Percentiles rank a stretch among this genome's conserved stretches.
These are phyloP conservation scores for Cantharellus cinnabarinus DNA, from an alignment of 768 basidiomycete species.

Conservation along the genomic window DNA sequence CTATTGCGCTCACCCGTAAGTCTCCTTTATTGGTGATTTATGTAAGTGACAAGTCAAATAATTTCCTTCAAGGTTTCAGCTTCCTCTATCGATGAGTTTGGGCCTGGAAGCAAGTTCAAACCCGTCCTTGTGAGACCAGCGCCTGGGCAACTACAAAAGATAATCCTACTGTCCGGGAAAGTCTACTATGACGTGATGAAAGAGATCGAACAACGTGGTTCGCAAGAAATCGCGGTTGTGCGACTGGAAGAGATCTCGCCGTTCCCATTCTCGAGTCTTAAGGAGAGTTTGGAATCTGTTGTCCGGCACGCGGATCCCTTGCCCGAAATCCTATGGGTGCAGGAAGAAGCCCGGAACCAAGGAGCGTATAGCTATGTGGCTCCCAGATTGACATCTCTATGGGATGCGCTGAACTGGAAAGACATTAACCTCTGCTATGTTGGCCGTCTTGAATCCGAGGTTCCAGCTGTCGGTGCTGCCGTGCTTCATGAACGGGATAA, in stretches of 20 bases:
- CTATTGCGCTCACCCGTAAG: conserved; percentile 55
- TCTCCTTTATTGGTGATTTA: conserved; percentile 3
- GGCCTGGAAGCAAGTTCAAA: conserved; percentile 37
- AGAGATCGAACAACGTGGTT: conserved; percentile 30
- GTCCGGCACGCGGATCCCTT: conserved; percentile 12
- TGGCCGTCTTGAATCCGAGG: conserved; percentile 51
- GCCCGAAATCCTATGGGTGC: conserved; percentile 31
- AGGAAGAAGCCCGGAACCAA: conserved; percentile 81
- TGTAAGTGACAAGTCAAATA: not conserved
- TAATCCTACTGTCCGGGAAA: conserved; percentile 68
- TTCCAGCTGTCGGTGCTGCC: conserved; percentile 63
- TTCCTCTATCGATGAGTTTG: conserved; percentile 42
- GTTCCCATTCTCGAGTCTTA: conserved; percentile 53
- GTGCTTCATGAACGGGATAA: conserved; percentile 48
- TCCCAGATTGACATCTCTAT: conserved; percentile 31
- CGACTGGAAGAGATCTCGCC: conserved; percentile 76
- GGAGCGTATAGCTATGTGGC: conserved; percentile 55
- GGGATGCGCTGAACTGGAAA: conserved; percentile 21
- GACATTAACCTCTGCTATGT: conserved; percentile 26
- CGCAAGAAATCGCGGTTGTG: conserved; percentile 43
- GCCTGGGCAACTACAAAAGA: conserved; percentile 25
- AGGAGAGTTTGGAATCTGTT: conserved; percentile 28
- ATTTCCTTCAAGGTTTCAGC: conserved; percentile 40
- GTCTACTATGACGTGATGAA: conserved; percentile 73
- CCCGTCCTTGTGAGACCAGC: conserved; percentile 42